Evolutionary conservation across 345 rosid genomes (phyloP).

Genomic region (Heritiera fomes): DNA sequence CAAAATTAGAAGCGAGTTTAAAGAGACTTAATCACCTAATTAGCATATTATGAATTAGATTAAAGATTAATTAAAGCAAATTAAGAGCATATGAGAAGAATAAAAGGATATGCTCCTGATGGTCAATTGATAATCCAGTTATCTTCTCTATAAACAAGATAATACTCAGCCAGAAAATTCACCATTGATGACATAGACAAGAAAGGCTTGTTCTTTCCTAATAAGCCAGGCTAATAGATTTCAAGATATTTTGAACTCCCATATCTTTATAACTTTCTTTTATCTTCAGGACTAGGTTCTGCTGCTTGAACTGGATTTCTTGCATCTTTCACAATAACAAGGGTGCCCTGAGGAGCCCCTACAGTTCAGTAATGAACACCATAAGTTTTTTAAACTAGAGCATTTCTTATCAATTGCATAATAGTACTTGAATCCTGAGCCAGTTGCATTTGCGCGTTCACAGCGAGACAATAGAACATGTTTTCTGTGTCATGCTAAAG

Average conservation of each 20-base stretch:
- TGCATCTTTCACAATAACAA: constrained; percentile 35
- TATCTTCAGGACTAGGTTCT: constrained; percentile 48
- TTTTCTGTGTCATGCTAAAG: neutral
- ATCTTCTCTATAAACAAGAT: too few species aligned
- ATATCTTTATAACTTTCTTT: constrained; percentile 34
- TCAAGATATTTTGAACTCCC: constrained; percentile 11
- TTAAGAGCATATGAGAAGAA: neutral
- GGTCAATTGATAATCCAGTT: too few species aligned
- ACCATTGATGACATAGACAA: neutral
- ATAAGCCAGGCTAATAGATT: neutral
- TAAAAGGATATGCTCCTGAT: too few species aligned
- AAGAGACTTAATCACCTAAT: neutral
- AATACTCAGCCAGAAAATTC: too few species aligned
- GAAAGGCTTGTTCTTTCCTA: constrained; percentile 10
- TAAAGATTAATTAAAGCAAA: neutral
- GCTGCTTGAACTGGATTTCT: constrained; percentile 48
- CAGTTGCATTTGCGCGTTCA: neutral
- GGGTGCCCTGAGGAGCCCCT: constrained; percentile 36
- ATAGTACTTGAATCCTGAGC: neutral
- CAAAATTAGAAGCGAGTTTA: too few species aligned
- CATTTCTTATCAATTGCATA: neutral
- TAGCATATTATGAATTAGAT: neutral
- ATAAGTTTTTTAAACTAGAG: neutral
- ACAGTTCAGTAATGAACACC: constrained; percentile 9
- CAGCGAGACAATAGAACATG: neutral